Base-by-base conservation (phyloP, 208 protist species). In the Zelonia costaricensis region DNA sequence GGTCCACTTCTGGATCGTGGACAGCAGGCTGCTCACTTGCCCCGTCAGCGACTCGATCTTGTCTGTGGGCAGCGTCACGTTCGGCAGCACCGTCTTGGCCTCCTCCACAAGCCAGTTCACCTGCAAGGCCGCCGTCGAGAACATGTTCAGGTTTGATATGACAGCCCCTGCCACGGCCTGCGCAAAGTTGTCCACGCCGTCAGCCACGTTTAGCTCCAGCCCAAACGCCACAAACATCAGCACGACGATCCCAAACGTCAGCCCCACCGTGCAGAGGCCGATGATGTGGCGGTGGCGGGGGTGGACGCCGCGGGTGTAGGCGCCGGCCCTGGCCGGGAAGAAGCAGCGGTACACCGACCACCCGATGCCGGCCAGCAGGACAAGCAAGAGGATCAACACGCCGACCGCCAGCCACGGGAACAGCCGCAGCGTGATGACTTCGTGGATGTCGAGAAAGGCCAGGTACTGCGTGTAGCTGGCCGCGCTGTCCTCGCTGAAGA, bases 171-270 rank as follows among this genome's bases (percentile, higher is more conserved):
- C 59, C 36, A 76, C 44, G 3, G 64, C 43, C 25, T 52, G 35
- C 4, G 59, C 60, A 27, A 76, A 69, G 33, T 69, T 6, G 53
- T 72, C 69, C 13, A 76, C 38, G 33, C 58, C 68, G 33, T 80
- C 45, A 18, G 54, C 63, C 45, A 69, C 62, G 48, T 69, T 65
- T 28, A 80, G 52, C 43, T 75, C 63, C n/a, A 80, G 20, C 1
- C 67, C 63, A 23, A 61, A 76, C 2, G 60, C 47, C 23, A 69
- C 58, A 31, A 72, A 76, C n/a, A 76, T 51, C 3, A 80, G 43
- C 13, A 69, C 63, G 31, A 70, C 52, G 31, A 62, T 54, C 22
- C 25, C 63, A 4, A 56, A 7, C 46, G 45, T 54, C 38, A 68
- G 44, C n/a, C 52, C 13, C 13, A 71, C 16, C 10, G 35, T 57